These are phyloP conservation scores for Salix udensis DNA, from an alignment of 345 rosid genomes.

Conservation along the genomic window DNA sequence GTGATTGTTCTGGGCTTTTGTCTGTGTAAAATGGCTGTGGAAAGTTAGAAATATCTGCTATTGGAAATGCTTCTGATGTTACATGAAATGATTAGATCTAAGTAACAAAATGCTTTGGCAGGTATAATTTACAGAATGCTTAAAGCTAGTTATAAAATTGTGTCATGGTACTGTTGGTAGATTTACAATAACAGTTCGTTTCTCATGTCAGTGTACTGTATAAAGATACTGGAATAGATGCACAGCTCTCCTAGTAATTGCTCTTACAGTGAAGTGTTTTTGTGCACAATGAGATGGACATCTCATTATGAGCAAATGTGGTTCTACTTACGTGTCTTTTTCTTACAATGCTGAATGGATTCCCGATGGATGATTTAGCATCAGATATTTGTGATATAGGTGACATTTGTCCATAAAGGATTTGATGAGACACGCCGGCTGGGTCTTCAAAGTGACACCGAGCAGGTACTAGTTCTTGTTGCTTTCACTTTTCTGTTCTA, in stretches of 20 bases:
- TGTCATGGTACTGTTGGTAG: no score
- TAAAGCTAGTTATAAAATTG: no score
- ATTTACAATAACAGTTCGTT: no score
- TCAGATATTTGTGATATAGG: slow-evolving; percentile 36
- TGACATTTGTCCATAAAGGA: slow-evolving; percentile 88
- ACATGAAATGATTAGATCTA: no score
- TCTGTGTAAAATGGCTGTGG: no score
- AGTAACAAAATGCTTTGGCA: no score
- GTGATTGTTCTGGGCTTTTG: neutral
- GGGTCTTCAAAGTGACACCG: slow-evolving; percentile 80
- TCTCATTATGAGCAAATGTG: neutral
- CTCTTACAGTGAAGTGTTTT: neutral
- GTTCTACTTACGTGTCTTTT: neutral
- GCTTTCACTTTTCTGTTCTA: neutral
- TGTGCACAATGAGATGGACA: neutral
- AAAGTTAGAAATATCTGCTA: no score
- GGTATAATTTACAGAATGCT: no score
- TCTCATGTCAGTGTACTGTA: no score
- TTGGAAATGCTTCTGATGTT: no score
- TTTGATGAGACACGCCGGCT: slow-evolving; percentile 95
- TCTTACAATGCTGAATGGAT: neutral
- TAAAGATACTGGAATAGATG: no score
- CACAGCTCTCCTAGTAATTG: neutral
- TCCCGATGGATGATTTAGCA: neutral
- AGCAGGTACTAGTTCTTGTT: slow-evolving; percentile 52